Percentiles rank a stretch among this genome's conserved stretches.
Conservation (phyloP, 1,284 basidiomycete genomes). For the Cronartium quercuum region DNA sequence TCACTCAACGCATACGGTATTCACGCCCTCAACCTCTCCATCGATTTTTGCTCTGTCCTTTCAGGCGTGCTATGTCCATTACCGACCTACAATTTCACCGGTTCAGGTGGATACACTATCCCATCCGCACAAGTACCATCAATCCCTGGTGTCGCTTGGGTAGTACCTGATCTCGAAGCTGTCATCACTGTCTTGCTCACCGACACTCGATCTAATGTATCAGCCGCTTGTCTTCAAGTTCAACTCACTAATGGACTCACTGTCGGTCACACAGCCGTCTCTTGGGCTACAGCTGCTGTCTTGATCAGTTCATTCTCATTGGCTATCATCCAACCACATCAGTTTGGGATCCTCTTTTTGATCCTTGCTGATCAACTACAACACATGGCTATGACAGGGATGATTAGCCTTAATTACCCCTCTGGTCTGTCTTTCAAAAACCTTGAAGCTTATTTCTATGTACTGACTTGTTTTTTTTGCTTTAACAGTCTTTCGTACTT, state of each 20-base stretch:
- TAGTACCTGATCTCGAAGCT: constrained; percentile 48
- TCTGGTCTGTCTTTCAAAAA: constrained; percentile 44
- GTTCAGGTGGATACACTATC: constrained; percentile 44
- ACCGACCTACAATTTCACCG: constrained; percentile 48
- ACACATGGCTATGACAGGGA: constrained; percentile 45
- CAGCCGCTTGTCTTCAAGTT: constrained; percentile 48
- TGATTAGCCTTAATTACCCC: constrained; percentile 47
- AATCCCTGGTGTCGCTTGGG: constrained; percentile 47
- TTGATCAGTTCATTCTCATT: constrained; percentile 44
- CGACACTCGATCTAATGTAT: constrained; percentile 40
- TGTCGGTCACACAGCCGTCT: constrained; percentile 44
- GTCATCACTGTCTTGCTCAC: constrained; percentile 46
- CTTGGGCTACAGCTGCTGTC: constrained; percentile 42
- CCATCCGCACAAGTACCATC: constrained; percentile 42
- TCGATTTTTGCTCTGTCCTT: constrained; percentile 47
- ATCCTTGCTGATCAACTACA: constrained; percentile 42
- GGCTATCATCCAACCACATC: constrained; percentile 44
- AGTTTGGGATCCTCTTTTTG: constrained; percentile 2
- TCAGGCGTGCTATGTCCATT: constrained; percentile 47
- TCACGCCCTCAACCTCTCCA: constrained; percentile 45
- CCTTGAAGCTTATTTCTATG: not conserved
- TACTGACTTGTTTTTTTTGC: constrained; percentile 40
- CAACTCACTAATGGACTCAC: constrained; percentile 49
- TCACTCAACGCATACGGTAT: constrained; percentile 46
- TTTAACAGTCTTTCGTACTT: constrained; percentile 43